Percentiles rank a stretch among this genome's conserved stretches.
phyloP scores from a whole-genome alignment of 179 eudicot species.

The Nepenthes alata region DNA sequence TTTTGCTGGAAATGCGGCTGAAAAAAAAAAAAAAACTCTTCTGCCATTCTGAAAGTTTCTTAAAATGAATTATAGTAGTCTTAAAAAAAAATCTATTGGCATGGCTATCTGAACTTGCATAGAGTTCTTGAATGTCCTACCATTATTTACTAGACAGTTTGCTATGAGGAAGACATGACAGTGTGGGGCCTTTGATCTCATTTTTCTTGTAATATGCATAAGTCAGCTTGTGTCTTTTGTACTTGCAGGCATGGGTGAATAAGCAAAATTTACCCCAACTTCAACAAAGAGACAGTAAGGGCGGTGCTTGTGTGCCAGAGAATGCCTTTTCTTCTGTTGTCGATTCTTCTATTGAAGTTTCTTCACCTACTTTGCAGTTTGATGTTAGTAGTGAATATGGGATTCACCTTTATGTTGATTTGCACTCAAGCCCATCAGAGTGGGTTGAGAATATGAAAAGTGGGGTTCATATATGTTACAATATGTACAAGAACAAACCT shows the following conservation, averaged over 20 bases:
- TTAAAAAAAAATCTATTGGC: too few relatives aligned
- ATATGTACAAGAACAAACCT: conserved; percentile 9
- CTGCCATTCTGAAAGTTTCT: too few relatives aligned
- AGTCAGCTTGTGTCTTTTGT: not conserved
- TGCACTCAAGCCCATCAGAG: conserved; percentile 34
- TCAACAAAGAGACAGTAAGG: conserved; percentile 11
- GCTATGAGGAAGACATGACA: too few relatives aligned
- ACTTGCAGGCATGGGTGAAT: conserved; percentile 20
- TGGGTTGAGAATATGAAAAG: conserved; percentile 26
- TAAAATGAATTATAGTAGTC: too few relatives aligned
- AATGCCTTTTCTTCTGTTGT: conserved; percentile 23
- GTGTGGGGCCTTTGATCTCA: too few relatives aligned
- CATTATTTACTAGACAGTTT: too few relatives aligned
- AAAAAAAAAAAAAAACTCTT: too few relatives aligned
- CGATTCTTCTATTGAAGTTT: conserved; percentile 15
- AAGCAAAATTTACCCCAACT: conserved; percentile 14
- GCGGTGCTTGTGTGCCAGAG: conserved; percentile 17
- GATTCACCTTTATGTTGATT: conserved; percentile 37
- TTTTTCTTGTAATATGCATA: too few relatives aligned
- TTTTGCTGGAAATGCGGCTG: too few relatives aligned
- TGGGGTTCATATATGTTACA: conserved; percentile 18
- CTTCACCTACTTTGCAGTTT: conserved; percentile 24
- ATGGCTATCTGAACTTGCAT: too few relatives aligned
- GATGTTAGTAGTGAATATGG: conserved; percentile 31
- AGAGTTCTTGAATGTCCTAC: too few relatives aligned